Evolutionary conservation across 441 rosid genomes (phyloP), one percentile per base, ranked within the genome.

Genomic region (Erodium texanum): DNA sequence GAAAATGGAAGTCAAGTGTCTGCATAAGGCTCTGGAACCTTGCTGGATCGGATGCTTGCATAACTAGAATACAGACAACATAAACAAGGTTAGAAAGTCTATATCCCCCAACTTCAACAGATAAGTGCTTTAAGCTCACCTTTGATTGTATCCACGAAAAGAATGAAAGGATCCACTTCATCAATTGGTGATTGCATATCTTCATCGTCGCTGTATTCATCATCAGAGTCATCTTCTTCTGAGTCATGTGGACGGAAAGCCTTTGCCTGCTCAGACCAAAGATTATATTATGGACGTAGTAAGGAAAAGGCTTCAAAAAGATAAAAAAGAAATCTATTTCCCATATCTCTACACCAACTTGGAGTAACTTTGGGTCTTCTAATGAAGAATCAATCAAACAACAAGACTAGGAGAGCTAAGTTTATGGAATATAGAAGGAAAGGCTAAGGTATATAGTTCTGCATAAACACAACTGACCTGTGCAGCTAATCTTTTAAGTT

Each of bases 131-230:
- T n/a, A n/a, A n/a, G n/a, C n/a, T n/a, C 66, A 92, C 99, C 97
- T 83, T 91, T 85, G 65, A 94, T 72, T 20, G 89, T 79, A 67
- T 94, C 99, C 71, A 94, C 89, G 75, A 94, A 94, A 82, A 89
- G 78, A 65, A 94, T 76, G 73, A 94, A 94, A 43, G 99, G 99
- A 78, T 94, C 99, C 69, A 92, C 89, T 71, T 89, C 96, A 74
- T 94, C 98, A 56, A 94, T 88, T 29, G 99, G 98, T 29, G 99
- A 89, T 73, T 89, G 94, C 74, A 93, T 71, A 74, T 93, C 97
- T 65, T 91, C 98, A 62, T 94, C 98, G 9, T 94, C 98, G 27
- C 92, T 89, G 67, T 69, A 88, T 71, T 86, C 92, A 68, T 92
- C 96, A 62, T 90, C 96, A 0, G 90, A 82, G 69, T 92, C 98